These are phyloP conservation scores for Talaromyces verruculosus DNA, from an alignment of 2,329 filamentous ascomycete genomes.

Conservation along the genomic window DNA sequence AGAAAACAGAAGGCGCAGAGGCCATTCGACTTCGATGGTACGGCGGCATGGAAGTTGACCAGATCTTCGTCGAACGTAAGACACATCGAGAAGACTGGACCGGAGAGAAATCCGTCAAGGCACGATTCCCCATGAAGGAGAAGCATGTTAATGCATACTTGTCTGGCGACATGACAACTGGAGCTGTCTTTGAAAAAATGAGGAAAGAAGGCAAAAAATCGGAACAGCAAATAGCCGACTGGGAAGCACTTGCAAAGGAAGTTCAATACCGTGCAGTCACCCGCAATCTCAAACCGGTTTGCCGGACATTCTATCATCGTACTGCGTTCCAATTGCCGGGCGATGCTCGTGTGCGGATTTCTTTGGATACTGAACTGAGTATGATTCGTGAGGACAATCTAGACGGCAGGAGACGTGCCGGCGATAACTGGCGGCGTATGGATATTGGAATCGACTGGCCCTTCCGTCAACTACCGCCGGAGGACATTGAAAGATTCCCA, in stretches of 20 bases:
- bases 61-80: slow-evolving; percentile 95
- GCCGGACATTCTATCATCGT: slow-evolving; percentile 95
- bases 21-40: slow-evolving; percentile 97
- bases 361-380: slow-evolving; percentile 90
- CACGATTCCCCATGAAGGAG: slow-evolving; percentile 90
- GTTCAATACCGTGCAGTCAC: slow-evolving; percentile 91
- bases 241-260: slow-evolving; percentile 86
- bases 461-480: slow-evolving; percentile 80
- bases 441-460: slow-evolving; percentile 97
- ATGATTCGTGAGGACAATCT: slow-evolving; percentile 96
- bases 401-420: slow-evolving; percentile 71
- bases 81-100: slow-evolving; percentile 99
- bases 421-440: slow-evolving; percentile 92
- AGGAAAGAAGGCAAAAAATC: slow-evolving; percentile 93
- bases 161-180: slow-evolving; percentile 77
- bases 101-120: slow-evolving; percentile 97
- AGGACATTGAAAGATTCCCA: slow-evolving; percentile 87
- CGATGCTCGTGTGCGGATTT: slow-evolving; percentile 93
- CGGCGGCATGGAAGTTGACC: slow-evolving; percentile 91
- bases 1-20: slow-evolving; percentile 97
- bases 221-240: slow-evolving; percentile 81
- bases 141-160: slow-evolving; percentile 95
- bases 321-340: slow-evolving; percentile 97
- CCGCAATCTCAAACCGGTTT: slow-evolving; percentile 82
- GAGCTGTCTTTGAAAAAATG: slow-evolving; percentile 92